Base-by-base conservation (phyloP, 177 flowering plant species). In the Vitis hybrid region DNA sequence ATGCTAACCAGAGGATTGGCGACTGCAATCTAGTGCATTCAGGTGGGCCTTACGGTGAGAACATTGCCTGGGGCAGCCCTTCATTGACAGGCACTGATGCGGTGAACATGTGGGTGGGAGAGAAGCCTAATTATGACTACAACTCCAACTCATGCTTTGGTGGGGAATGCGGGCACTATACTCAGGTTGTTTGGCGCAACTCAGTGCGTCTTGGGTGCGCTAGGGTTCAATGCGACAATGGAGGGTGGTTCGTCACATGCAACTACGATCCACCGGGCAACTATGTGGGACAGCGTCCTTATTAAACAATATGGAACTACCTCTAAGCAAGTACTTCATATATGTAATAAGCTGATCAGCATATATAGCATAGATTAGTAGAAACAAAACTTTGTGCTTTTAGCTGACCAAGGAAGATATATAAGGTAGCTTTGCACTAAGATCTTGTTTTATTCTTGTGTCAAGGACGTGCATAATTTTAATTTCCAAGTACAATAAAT, bases 1-100 rank as follows among this genome's bases (percentile, higher is more conserved):
- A 75, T 19, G 74, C 74, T 11, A 56, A 65, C 48, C 8, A 51
- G 63, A 60, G 69, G 32, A 26, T 3, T 4, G 45, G 7, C 8
- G 80, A 72, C n/a, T 83, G 86, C 66, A 30, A 60, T 0, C 23
- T 85, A 34, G 64, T 21, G 56, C 88, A 85, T 49, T 85, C 88
- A 0, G 15, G 48, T 0, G 85, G 85, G 15, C 83, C 78, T 2
- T 84, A 80, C 49, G 84, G 88, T 1, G 86, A 82, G 62, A 81
- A 86, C 74, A 56, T 85, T 5, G 84, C 85, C 9, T 60, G 63
- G 59, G 84, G 89, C 4, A 30, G 49, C 1, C 78, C 80, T 1
- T 11, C 26, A 0, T 66, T 82, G 48, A 66, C 63, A 0, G 88
- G 76, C 1, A 61, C 55, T 0, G 86, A 72, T 14, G 89, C 87